Evolutionary conservation across 1,284 basidiomycete species (phyloP).

Genomic region (Erythrobasidium hasegawianum): DNA sequence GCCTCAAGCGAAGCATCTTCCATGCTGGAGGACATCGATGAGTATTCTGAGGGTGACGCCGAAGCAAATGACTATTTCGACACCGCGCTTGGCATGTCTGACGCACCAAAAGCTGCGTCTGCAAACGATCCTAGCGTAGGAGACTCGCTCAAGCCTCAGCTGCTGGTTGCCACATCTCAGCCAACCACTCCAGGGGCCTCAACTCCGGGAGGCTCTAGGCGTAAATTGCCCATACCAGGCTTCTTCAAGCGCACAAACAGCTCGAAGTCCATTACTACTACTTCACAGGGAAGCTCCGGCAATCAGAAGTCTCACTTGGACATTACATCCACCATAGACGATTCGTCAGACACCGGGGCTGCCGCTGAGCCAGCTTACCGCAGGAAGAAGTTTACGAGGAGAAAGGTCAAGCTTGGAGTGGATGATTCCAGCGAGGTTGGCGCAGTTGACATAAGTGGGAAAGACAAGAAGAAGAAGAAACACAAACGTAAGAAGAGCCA

Average conservation of each 20-base stretch:
- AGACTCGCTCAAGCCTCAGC: slow-evolving; percentile 6
- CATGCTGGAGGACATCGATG: slow-evolving; percentile 8
- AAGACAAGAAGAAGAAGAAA: slow-evolving; percentile 37
- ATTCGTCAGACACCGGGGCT: slow-evolving; percentile 18
- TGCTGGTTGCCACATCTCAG: neutral
- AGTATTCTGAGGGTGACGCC: neutral
- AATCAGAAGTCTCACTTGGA: neutral
- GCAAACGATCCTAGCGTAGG: neutral
- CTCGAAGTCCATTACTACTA: slow-evolving; percentile 22
- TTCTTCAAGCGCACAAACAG: slow-evolving; percentile 19
- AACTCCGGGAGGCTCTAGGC: slow-evolving; percentile 9
- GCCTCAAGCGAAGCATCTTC: slow-evolving; percentile 22
- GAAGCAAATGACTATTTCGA: slow-evolving; percentile 19
- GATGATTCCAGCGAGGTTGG: slow-evolving; percentile 36
- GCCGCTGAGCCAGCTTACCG: slow-evolving; percentile 24
- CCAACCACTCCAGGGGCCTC: slow-evolving; percentile 10
- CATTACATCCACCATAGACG: neutral
- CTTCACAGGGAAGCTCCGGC: neutral
- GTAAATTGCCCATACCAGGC: slow-evolving; percentile 7
- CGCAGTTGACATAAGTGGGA: slow-evolving; percentile 32
- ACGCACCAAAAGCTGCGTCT: slow-evolving; percentile 1
- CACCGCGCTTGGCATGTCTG: slow-evolving; percentile 23
- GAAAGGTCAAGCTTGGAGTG: slow-evolving; percentile 23
- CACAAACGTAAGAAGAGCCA: slow-evolving; percentile 46
- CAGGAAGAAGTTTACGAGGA: slow-evolving; percentile 20